Percentiles rank a stretch among this genome's conserved stretches.
Conservation (phyloP, 2,329 filamentous ascomycete species). For the Fusarium protoensiforme region DNA sequence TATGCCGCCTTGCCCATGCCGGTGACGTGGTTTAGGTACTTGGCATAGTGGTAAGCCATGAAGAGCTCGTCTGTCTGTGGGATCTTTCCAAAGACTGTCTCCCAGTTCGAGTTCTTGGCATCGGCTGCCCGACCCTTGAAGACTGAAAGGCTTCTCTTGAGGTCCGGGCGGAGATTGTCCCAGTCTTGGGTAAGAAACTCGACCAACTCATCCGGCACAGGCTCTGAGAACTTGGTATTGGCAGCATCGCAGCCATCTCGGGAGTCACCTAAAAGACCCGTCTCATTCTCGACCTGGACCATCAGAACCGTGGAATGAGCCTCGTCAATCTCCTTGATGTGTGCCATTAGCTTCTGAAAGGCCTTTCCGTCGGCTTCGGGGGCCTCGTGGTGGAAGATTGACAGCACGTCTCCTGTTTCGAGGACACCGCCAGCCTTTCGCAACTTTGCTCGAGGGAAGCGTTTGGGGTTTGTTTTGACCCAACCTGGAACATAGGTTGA, state of each 20-base stretch:
- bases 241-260: conserved; percentile 54
- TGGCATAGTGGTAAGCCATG: conserved; percentile 45
- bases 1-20: conserved; percentile 39
- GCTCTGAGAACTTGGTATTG: conserved; percentile 36
- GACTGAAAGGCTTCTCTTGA: background rate
- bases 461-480: conserved; percentile 41
- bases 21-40: conserved; percentile 42
- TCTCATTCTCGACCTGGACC: conserved; percentile 65
- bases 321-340: conserved; percentile 53
- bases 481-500: conserved; percentile 41
- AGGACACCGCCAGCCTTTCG: conserved; percentile 39
- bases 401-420: conserved; percentile 43
- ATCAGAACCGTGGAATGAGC: conserved; percentile 59
- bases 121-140: background rate
- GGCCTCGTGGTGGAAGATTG: conserved; percentile 28
- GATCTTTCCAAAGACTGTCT: conserved; percentile 43
- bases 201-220: conserved; percentile 15
- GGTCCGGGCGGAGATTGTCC: conserved; percentile 11
- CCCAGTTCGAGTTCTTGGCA: conserved; percentile 30
- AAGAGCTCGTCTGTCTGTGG: conserved; percentile 41
- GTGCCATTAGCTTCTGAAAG: conserved; percentile 44
- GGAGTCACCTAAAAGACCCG: conserved; percentile 59
- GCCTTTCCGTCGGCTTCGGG: conserved; percentile 32
- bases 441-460: conserved; percentile 44
- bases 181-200: conserved; percentile 5